Evolutionary conservation across 768 basidiomycete species (phyloP).

Genomic region (Naganishia kalamii): DNA sequence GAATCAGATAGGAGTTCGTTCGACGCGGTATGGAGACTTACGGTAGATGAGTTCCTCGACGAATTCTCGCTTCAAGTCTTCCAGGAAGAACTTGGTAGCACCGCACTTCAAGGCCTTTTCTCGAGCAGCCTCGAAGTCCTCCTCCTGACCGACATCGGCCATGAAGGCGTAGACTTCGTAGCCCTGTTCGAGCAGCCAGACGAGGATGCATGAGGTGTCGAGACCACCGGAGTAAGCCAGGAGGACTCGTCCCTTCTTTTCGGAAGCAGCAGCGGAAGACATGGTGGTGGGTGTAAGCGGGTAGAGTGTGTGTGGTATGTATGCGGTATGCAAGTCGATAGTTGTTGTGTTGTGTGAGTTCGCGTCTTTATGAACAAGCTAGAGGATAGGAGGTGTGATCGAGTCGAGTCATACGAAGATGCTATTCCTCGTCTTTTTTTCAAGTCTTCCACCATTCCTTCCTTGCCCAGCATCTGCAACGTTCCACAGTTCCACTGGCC

Average conservation of each 20-base stretch:
- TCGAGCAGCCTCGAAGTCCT: conserved; percentile 91
- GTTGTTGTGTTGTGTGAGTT: not conserved
- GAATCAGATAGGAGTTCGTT: not conserved
- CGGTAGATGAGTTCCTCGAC: conserved; percentile 91
- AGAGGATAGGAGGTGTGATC: not conserved
- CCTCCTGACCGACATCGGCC: conserved; percentile 49
- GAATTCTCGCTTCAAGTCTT: conserved; percentile 94
- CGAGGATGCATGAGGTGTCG: conserved; percentile 97
- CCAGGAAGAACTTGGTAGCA: conserved; percentile 91
- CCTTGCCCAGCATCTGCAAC: too few relatives aligned
- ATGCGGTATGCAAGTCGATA: not conserved
- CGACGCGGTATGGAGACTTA: conserved; percentile 22
- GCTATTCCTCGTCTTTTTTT: not conserved
- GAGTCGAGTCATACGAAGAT: not conserved
- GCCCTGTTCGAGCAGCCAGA: conserved; percentile 96
- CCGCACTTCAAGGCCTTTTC: conserved; percentile 83
- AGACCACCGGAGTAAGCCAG: conserved; percentile 98
- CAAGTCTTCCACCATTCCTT: not conserved
- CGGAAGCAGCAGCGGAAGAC: conserved; percentile 28
- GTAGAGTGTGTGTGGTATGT: not conserved
- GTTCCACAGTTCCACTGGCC: not conserved
- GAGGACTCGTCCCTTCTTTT: conserved; percentile 71
- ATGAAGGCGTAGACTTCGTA: conserved; percentile 95
- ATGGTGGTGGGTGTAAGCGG: not conserved
- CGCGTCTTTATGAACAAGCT: not conserved